These are phyloP conservation scores for Carex parvula DNA, from an alignment of 176 grass and related monocot species.

Conservation along the genomic window DNA sequence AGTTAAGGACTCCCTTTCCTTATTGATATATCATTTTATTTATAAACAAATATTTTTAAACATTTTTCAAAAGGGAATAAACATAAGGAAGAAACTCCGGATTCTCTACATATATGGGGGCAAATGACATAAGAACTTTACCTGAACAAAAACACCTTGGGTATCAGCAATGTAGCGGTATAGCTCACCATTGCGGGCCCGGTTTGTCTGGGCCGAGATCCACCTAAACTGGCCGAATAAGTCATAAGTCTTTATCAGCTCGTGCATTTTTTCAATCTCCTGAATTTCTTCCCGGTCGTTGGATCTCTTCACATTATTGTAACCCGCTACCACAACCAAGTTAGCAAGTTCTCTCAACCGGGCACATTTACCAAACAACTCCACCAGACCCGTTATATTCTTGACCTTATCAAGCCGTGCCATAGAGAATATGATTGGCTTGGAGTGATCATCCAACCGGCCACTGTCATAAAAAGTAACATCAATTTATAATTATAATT, in stretches of 20 bases:
- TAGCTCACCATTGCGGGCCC: slow-evolving; percentile 70
- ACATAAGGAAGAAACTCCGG: neutral
- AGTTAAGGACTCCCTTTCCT: neutral
- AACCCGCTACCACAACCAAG: slow-evolving; percentile 83
- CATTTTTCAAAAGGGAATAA: neutral
- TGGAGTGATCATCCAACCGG: slow-evolving; percentile 69
- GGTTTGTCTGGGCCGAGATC: slow-evolving; percentile 91
- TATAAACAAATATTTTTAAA: neutral
- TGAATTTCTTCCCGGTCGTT: slow-evolving; percentile 76
- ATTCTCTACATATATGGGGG: neutral
- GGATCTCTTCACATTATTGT: slow-evolving; percentile 66
- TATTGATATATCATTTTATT: neutral
- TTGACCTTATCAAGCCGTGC: slow-evolving; percentile 86
- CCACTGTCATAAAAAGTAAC: slow-evolving; percentile 44
- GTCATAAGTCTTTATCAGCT: slow-evolving; percentile 59
- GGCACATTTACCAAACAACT: slow-evolving; percentile 52
- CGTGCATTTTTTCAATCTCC: slow-evolving; percentile 92
- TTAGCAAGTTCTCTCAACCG: slow-evolving; percentile 67
- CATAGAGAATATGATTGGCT: slow-evolving; percentile 96
- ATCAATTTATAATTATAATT: neutral
- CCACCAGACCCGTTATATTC: slow-evolving; percentile 90
- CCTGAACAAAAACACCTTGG: slow-evolving; percentile 85
- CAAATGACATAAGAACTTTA: slow-evolving; percentile 14
- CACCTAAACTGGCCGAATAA: slow-evolving; percentile 87
- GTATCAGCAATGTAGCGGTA: slow-evolving; percentile 97